These are phyloP conservation scores for Pythium periplocum DNA, from an alignment of 352 stramenopile genomes.

Conservation along the genomic window DNA sequence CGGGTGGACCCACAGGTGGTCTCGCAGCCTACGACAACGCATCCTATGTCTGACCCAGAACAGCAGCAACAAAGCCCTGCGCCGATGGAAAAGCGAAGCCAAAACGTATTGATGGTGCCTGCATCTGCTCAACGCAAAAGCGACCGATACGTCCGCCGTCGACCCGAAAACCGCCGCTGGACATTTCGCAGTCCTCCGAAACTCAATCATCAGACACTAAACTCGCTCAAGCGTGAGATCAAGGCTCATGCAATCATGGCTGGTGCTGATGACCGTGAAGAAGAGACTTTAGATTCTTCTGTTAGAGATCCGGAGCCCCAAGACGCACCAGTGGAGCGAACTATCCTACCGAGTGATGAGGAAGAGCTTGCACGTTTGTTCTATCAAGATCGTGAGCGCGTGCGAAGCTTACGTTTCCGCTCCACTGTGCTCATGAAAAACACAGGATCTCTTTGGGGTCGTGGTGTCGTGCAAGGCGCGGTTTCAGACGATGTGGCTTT, in stretches of 20 bases:
- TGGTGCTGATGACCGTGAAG: too few species aligned
- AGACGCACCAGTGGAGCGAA: not conserved
- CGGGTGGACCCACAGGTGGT: slow-evolving; percentile 24
- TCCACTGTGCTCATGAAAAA: slow-evolving; percentile 78
- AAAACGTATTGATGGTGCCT: not conserved
- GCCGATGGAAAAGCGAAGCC: not conserved
- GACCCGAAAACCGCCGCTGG: slow-evolving; percentile 65
- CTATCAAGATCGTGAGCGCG: slow-evolving; percentile 60
- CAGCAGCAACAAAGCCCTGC: slow-evolving; percentile 2
- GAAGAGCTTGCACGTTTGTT: slow-evolving; percentile 62
- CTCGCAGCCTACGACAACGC: not conserved
- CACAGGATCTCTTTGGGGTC: slow-evolving; percentile 88
- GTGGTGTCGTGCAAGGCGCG: slow-evolving; percentile 68
- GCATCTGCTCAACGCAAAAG: slow-evolving; percentile 1
- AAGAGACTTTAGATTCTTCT: too few species aligned
- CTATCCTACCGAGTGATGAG: slow-evolving; percentile 1
- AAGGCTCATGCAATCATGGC: not conserved
- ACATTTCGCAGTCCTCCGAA: slow-evolving; percentile 58
- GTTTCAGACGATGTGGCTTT: slow-evolving; percentile 87
- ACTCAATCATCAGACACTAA: slow-evolving; percentile 37
- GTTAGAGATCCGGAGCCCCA: slow-evolving; percentile 1
- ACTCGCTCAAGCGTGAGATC: slow-evolving; percentile 17
- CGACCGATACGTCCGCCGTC: slow-evolving; percentile 43
- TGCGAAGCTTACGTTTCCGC: slow-evolving; percentile 62
- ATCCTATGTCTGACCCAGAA: not conserved